These are phyloP conservation scores for Hypoxylon sp. DNA, from an alignment of 2,329 filamentous ascomycete genomes.

Conservation along the genomic window DNA sequence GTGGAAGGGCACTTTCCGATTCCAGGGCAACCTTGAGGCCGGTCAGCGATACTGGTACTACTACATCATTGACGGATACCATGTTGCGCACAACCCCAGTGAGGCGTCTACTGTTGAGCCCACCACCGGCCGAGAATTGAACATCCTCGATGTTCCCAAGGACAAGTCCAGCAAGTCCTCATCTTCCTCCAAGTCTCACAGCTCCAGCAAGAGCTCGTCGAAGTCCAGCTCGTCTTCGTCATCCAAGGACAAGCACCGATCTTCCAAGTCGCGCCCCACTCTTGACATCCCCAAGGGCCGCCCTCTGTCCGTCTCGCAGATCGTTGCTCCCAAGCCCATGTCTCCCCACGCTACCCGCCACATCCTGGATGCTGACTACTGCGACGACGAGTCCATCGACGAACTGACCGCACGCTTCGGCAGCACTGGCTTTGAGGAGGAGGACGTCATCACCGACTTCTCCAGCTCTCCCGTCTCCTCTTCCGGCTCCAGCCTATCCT, in stretches of 20 bases:
- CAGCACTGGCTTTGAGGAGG: constrained; percentile 65
- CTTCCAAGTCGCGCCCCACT: constrained; percentile 59
- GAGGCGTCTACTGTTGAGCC: constrained; percentile 90
- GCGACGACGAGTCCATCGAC: constrained; percentile 75
- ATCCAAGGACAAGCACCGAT: constrained; percentile 54
- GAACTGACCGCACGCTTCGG: constrained; percentile 81
- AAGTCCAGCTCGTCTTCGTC: constrained; percentile 52
- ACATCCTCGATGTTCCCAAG: constrained; percentile 92
- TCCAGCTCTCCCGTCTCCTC: constrained; percentile 70
- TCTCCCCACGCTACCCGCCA: constrained; percentile 87
- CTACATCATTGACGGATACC: constrained; percentile 99
- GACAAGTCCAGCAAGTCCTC: constrained; percentile 52
- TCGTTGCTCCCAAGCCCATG: constrained; percentile 88
- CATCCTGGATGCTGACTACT: constrained; percentile 85
- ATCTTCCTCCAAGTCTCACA: constrained; percentile 57
- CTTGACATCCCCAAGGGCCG: constrained; percentile 86
- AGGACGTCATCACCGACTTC: constrained; percentile 65
- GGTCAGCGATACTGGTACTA: constrained; percentile 99
- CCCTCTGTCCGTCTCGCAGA: constrained; percentile 86
- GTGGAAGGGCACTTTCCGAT: constrained; percentile 97
- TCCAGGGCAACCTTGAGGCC: constrained; percentile 87
- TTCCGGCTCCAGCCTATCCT: constrained; percentile 73
- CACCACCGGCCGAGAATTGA: constrained; percentile 95
- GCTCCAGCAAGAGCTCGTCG: constrained; percentile 55
- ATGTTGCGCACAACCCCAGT: constrained; percentile 94